Conservation (phyloP, 495 filamentous ascomycete species). For the Hypoxylon lenormandii region DNA sequence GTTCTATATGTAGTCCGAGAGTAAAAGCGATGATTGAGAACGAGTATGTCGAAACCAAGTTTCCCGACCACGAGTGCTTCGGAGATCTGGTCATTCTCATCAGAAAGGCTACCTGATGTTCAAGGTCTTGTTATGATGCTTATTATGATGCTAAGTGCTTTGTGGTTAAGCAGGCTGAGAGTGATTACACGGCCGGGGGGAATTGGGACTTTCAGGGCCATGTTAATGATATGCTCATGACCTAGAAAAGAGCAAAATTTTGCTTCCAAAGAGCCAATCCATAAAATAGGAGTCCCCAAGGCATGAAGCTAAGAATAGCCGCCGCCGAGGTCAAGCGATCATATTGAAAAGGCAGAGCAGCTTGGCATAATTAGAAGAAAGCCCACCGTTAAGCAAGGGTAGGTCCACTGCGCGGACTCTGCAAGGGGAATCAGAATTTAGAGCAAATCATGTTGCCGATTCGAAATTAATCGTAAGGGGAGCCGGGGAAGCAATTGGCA, state of each 20-base stretch:
- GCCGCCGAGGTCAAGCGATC: constrained; percentile 15
- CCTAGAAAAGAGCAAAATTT: not conserved
- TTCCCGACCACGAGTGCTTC: constrained; percentile 25
- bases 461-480: not conserved
- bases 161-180: no score
- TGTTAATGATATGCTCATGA: not conserved
- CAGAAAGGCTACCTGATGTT: constrained; percentile 24
- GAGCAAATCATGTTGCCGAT: not conserved
- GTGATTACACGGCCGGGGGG: no score
- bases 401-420: constrained; percentile 8
- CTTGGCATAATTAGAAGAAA: constrained; percentile 19
- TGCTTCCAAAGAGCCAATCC: constrained; percentile 3
- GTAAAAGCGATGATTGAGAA: constrained; percentile 26
- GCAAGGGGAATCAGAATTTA: constrained; percentile 6
- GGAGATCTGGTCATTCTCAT: constrained; percentile 30
- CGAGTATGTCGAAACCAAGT: constrained; percentile 16
- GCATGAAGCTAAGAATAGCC: not conserved
- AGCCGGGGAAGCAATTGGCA: not conserved
- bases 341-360: not conserved
- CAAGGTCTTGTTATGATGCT: no score
- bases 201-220: not conserved
- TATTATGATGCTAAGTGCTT: not conserved
- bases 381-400: constrained; percentile 7
- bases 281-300: not conserved
- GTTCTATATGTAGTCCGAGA: constrained; percentile 10